Percentiles rank a stretch among this genome's conserved stretches.
Evolutionary conservation across 768 basidiomycete genomes (phyloP).

Genomic region (Mycena epipterygia): DNA sequence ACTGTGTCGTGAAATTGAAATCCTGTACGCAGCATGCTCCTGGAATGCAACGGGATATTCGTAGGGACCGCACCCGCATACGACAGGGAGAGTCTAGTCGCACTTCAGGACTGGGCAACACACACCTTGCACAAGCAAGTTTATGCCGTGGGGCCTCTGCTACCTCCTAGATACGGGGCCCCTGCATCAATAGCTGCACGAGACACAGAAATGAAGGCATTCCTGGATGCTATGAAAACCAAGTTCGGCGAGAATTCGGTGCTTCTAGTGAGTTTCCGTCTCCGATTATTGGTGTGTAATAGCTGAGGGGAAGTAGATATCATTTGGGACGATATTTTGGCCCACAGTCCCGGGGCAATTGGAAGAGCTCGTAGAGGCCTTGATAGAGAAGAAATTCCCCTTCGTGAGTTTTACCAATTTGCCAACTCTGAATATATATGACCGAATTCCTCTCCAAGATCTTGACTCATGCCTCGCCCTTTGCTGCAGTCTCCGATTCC

Average conservation of each 20-base stretch:
- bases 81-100: constrained; percentile 14
- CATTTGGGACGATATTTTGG: constrained; percentile 16
- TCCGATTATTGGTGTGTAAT: too few species aligned
- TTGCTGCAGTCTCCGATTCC: not conserved
- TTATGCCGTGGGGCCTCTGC: constrained; percentile 18
- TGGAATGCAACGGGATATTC: not conserved
- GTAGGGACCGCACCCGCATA: not conserved
- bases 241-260: constrained; percentile 6
- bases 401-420: constrained; percentile 6
- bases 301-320: constrained; percentile 1
- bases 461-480: constrained; percentile 7
- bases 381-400: constrained; percentile 11
- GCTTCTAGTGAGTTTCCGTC: not conserved
- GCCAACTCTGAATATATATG: too few species aligned
- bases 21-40: not conserved
- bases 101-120: not conserved
- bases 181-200: not conserved
- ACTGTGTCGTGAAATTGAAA: not conserved
- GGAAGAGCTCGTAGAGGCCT: not conserved
- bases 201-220: not conserved
- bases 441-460: not conserved
- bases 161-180: not conserved
- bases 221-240: not conserved
- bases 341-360: not conserved
- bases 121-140: not conserved